Evolutionary conservation across 2,329 filamentous ascomycete species (phyloP).

Genomic region (Botrytis pseudocinerea): DNA sequence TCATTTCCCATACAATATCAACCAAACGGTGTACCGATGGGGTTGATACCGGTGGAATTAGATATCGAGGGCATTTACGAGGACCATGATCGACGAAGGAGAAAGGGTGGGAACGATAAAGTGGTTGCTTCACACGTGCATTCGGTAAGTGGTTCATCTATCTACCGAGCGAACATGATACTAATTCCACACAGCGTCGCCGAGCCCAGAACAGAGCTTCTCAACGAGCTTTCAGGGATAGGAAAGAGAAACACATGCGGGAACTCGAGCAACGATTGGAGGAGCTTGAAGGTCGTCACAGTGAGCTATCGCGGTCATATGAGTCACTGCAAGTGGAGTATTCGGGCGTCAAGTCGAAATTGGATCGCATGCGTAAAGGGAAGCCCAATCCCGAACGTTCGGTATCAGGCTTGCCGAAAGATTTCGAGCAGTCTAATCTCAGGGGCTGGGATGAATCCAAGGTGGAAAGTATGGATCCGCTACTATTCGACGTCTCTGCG

Average conservation of each 20-base stretch:
- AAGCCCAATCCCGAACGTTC: constrained; percentile 23
- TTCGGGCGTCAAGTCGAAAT: constrained; percentile 38
- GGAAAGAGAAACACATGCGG: constrained; percentile 65
- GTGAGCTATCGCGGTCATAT: constrained; percentile 56
- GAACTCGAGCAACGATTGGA: constrained; percentile 60
- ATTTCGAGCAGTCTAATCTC: constrained; percentile 24
- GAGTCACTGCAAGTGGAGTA: constrained; percentile 47
- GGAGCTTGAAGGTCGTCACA: constrained; percentile 56
- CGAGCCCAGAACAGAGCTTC: constrained; percentile 62
- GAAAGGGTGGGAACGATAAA: constrained; percentile 38
- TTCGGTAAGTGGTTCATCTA: constrained; percentile 34
- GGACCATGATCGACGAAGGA: constrained; percentile 40
- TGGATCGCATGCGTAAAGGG: constrained; percentile 37
- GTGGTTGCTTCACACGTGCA: constrained; percentile 40
- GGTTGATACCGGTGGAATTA: constrained; percentile 40
- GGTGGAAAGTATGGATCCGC: constrained; percentile 36
- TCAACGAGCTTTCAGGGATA: constrained; percentile 60
- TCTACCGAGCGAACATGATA: not conserved
- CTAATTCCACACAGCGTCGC: constrained; percentile 47
- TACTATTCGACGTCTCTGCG: constrained; percentile 40
- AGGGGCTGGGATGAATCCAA: constrained; percentile 33
- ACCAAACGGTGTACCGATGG: constrained; percentile 32
- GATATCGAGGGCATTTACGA: constrained; percentile 42
- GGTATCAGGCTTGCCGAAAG: constrained; percentile 9
- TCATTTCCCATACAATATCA: constrained; percentile 39